Conservation (phyloP, 2,329 filamentous ascomycete genomes). For the Botrytis cinerea region DNA sequence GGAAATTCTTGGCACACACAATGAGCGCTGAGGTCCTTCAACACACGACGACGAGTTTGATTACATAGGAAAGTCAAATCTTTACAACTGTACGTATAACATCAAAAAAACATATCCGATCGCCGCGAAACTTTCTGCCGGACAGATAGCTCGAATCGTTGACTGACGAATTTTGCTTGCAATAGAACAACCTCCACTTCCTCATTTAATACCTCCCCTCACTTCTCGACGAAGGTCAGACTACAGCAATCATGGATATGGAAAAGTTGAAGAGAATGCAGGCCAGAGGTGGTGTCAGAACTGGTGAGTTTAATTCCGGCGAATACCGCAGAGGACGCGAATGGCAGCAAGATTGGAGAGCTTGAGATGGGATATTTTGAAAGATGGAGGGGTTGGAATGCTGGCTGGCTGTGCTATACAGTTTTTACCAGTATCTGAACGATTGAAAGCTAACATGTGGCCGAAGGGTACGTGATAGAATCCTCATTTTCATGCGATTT, state of each 20-base stretch:
- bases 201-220: conserved; percentile 27
- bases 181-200: conserved; percentile 25
- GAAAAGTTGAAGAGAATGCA: conserved; percentile 68
- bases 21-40: conserved; percentile 29
- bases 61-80: conserved; percentile 29
- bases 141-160: background rate
- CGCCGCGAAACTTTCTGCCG: no score
- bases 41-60: conserved; percentile 28
- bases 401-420: background rate
- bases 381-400: conserved; percentile 1
- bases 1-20: conserved; percentile 36
- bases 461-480: conserved; percentile 22
- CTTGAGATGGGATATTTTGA: background rate
- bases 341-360: conserved; percentile 4
- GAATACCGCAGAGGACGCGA: background rate
- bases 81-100: conserved; percentile 28
- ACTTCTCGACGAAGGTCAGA: conserved; percentile 34
- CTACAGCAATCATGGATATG: conserved; percentile 59
- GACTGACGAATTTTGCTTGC: conserved; percentile 17
- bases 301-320: conserved; percentile 20
- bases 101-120: background rate
- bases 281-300: conserved; percentile 49
- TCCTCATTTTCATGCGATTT: conserved; percentile 8
- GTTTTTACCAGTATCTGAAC: background rate
- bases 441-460: conserved; percentile 19